Percentiles rank a stretch among this genome's conserved stretches.
These are phyloP conservation scores for Nepenthes gracilis DNA, from an alignment of 148 eudicot genomes.

Conservation along the genomic window DNA sequence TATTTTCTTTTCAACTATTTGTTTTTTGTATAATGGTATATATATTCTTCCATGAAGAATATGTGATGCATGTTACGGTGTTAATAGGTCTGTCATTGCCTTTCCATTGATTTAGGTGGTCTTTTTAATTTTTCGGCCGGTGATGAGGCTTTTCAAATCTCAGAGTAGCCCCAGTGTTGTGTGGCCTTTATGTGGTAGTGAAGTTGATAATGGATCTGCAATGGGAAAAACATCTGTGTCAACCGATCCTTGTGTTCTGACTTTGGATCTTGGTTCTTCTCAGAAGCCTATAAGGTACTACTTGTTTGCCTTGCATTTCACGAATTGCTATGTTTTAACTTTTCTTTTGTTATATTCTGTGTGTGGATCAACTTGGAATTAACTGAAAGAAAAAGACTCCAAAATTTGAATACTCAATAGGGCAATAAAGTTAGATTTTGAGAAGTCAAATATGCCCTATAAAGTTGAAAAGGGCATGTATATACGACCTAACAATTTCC, in stretches of 20 bases:
- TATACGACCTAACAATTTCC: no score
- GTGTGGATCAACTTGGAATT: no score
- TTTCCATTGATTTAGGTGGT: constrained; percentile 41
- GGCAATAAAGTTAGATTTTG: no score
- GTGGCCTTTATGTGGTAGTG: constrained; percentile 68
- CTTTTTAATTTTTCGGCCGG: constrained; percentile 82
- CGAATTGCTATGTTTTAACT: neutral
- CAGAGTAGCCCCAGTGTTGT: constrained; percentile 36
- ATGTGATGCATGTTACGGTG: no score
- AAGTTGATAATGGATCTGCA: constrained; percentile 16
- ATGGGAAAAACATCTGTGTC: constrained; percentile 33
- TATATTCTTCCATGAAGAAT: neutral
- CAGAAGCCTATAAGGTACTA: constrained; percentile 45
- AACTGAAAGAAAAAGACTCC: no score
- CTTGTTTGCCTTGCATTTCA: neutral
- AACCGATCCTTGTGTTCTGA: constrained; percentile 28
- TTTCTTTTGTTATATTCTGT: no score
- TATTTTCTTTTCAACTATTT: neutral
- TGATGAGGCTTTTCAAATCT: constrained; percentile 87
- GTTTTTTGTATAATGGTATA: neutral
- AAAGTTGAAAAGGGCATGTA: no score
- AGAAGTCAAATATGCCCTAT: no score
- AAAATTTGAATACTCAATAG: no score
- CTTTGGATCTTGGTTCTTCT: constrained; percentile 64
- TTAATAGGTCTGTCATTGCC: neutral